Percentiles rank a stretch among this genome's conserved stretches.
These are phyloP conservation scores for Vitis hybrid DNA, from an alignment of 177 flowering plant genomes.

Conservation along the genomic window DNA sequence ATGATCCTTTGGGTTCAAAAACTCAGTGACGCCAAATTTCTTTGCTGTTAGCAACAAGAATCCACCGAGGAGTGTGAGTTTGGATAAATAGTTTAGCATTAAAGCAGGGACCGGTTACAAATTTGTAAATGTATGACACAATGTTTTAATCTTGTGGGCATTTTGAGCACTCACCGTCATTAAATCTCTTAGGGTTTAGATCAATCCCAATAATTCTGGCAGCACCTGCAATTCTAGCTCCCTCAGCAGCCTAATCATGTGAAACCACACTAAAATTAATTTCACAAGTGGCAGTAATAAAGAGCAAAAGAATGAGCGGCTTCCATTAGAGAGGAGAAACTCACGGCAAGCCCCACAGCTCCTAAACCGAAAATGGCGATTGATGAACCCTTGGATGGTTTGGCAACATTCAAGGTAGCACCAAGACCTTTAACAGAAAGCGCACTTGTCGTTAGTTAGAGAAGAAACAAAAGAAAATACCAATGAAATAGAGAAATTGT, in stretches of 20 bases:
- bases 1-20: conserved; percentile 68
- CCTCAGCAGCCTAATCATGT: conserved; percentile 65
- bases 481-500: neutral
- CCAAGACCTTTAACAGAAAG: conserved; percentile 40
- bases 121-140: neutral
- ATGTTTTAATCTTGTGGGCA: neutral
- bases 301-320: no score
- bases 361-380: conserved; percentile 50
- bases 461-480: neutral
- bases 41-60: conserved; percentile 35
- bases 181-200: conserved; percentile 53
- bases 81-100: no score
- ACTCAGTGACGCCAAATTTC: conserved; percentile 71
- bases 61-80: neutral
- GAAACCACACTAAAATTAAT: neutral
- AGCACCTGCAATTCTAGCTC: conserved; percentile 70
- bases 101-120: no score
- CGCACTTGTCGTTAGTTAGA: neutral
- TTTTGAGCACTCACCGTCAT: conserved; percentile 33
- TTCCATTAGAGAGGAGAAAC: conserved; percentile 1
- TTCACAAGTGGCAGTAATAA: neutral
- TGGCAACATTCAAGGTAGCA: conserved; percentile 55
- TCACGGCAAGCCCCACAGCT: conserved; percentile 51
- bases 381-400: conserved; percentile 37
- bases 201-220: conserved; percentile 77